Evolutionary conservation across 371 early-diverging fungal genomes (phyloP).

Genomic region (Mucor mucedo): DNA sequence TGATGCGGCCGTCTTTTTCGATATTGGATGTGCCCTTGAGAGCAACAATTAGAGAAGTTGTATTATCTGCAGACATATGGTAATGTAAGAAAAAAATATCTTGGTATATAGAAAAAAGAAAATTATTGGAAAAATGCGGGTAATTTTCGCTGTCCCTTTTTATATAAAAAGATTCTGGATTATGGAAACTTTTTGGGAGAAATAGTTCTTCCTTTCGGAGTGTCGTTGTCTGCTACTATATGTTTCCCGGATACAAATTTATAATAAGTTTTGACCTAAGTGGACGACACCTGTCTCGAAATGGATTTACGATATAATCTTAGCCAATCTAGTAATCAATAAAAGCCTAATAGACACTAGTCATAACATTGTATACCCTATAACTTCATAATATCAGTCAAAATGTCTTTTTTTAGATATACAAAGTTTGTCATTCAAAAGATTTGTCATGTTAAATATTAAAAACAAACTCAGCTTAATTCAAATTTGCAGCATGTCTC

Average conservation of each 20-base stretch:
- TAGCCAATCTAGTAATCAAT: too few species aligned
- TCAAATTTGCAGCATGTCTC: background rate
- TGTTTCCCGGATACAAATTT: too few species aligned
- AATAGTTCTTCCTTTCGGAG: slow-evolving; percentile 5
- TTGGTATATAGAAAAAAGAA: slow-evolving; percentile 5
- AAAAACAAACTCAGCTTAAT: background rate
- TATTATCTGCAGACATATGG: slow-evolving; percentile 22
- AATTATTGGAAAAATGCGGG: background rate
- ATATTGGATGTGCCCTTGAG: slow-evolving; percentile 25
- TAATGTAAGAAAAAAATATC: slow-evolving; percentile 6
- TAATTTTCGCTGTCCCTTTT: background rate
- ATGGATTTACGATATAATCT: too few species aligned
- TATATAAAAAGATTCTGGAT: background rate
- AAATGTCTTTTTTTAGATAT: background rate
- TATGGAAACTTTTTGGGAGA: background rate
- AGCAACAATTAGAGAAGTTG: slow-evolving; percentile 37
- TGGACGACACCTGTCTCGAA: too few species aligned
- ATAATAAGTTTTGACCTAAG: too few species aligned
- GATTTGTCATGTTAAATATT: background rate
- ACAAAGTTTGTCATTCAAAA: background rate
- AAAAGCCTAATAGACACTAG: too few species aligned
- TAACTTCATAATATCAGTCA: too few species aligned
- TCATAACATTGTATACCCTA: too few species aligned
- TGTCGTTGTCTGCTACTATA: background rate
- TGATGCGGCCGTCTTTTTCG: slow-evolving; percentile 38